Evolutionary conservation across 768 basidiomycete genomes (phyloP), one percentile per base, ranked within the genome.

Genomic region (Mycena epipterygia): DNA sequence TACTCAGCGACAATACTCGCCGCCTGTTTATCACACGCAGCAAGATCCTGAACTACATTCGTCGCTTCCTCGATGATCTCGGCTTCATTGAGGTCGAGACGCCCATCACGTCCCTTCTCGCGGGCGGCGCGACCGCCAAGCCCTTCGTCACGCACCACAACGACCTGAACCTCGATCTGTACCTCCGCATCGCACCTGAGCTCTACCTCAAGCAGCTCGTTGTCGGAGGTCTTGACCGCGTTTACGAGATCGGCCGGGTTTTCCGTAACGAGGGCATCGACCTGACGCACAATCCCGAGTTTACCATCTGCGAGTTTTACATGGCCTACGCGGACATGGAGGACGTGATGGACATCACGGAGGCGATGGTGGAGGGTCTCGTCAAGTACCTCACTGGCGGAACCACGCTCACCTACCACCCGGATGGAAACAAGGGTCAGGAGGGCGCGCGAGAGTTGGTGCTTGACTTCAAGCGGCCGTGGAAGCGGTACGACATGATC

Each of bases 291-390:
- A 99, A 99, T 82, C 98, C 98, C 74, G 98, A 99, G 81, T 98
- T 98, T 85, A 95, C 95, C 7, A 97, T 98, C 83, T 99, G 97
- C 88, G 97, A 99, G 84, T 99, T 99, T 83, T 99, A 99, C 79
- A 99, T 99, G 97, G 97, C 98, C 33, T 99, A 98, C 76, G 98
- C 98, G 67, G 98, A 99, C 81, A 97, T 97, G 96, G 93, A 95
- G 84, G 98, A 99, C 78, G 67, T 99, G 67, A 98, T 99, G 97
- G 98, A 98, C 46, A 87, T 99, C 66, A 99, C 98, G 19, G 98
- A 99, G 82, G 83, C 84, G 48, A 86, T 99, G 84, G 79, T 99
- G 21, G 94, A 96, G 77, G 95, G 96, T 11, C 83, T 99, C 82
- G 97, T 99, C 78, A 94, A 92, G 88, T 89, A 87, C 77, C 80